A percentile compares a stretch with the other conserved stretches of the same genome.
Conservation (phyloP, 495 filamentous ascomycete genomes). For the Hyaloscypha finlandica region DNA sequence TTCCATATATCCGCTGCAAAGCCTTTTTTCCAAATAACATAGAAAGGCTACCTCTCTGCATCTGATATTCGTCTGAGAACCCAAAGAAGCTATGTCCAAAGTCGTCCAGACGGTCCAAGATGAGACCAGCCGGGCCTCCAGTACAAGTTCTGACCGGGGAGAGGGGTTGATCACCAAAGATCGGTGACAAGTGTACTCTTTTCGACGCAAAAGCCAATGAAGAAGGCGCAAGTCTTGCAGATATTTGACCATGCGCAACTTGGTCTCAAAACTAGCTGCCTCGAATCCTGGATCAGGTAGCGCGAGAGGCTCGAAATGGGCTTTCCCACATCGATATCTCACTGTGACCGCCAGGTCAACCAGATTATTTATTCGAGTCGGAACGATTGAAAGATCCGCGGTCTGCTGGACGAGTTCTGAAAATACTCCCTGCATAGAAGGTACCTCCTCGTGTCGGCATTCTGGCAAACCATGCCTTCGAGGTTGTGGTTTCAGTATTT, state of each 20-base stretch:
- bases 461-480: not conserved
- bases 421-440: not conserved
- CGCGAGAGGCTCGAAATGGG: not conserved
- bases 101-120: not conserved
- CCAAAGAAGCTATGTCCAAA: not conserved
- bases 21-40: no score
- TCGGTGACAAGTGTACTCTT: not conserved
- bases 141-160: not conserved
- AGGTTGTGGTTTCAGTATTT: not conserved
- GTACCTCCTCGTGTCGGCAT: no score
- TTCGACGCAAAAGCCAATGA: not conserved
- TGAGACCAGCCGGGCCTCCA: not conserved
- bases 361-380: not conserved
- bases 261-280: not conserved
- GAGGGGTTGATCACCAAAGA: not conserved
- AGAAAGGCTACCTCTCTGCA: no score
- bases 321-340: not conserved
- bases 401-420: not conserved
- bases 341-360: not conserved
- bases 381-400: not conserved
- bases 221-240: not conserved
- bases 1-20: no score
- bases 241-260: slow-evolving; percentile 1
- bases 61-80: not conserved
- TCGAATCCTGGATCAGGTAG: not conserved